Conservation (phyloP, 2,329 filamentous ascomycete genomes). For the Lachnellula hyalina region DNA sequence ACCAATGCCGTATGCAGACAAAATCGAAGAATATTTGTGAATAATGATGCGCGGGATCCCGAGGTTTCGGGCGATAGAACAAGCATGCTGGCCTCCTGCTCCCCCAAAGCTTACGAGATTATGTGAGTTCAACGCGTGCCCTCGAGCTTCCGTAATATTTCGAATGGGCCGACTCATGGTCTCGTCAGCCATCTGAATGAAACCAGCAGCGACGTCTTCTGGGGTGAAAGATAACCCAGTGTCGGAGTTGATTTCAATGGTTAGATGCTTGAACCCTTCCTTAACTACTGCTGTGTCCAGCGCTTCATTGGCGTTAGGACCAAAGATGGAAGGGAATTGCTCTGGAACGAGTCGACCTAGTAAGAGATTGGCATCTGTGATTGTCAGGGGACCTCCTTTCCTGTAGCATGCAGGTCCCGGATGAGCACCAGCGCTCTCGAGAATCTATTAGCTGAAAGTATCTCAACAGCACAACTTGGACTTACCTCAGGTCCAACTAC, state of each 20-base stretch:
- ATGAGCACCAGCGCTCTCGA: conserved; percentile 56
- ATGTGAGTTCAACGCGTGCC: conserved; percentile 81
- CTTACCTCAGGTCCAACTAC: conserved; percentile 57
- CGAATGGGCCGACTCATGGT: conserved; percentile 86
- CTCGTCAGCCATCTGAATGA: conserved; percentile 83
- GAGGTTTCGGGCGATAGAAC: conserved; percentile 75
- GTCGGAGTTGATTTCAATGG: conserved; percentile 71
- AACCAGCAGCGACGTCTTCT: conserved; percentile 55
- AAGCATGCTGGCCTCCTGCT: conserved; percentile 84
- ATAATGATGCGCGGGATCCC: conserved; percentile 80
- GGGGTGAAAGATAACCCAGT: conserved; percentile 58
- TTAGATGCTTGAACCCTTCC: conserved; percentile 67
- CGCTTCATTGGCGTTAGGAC: conserved; percentile 65
- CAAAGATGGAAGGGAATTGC: conserved; percentile 72
- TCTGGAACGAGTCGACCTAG: conserved; percentile 77
- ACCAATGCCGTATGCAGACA: conserved; percentile 88
- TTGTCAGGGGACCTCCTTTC: conserved; percentile 79
- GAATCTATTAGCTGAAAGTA: neutral
- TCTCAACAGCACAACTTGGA: neutral
- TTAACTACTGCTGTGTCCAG: conserved; percentile 70
- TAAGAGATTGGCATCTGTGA: conserved; percentile 84
- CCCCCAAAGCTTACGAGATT: conserved; percentile 84
- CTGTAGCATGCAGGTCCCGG: conserved; percentile 86
- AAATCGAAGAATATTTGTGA: conserved; percentile 79
- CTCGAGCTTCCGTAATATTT: conserved; percentile 83